Percentiles rank a stretch among this genome's conserved stretches.
phyloP scores from a whole-genome alignment of 257 asterid genomes.

The Salvia miltiorrhiza region DNA sequence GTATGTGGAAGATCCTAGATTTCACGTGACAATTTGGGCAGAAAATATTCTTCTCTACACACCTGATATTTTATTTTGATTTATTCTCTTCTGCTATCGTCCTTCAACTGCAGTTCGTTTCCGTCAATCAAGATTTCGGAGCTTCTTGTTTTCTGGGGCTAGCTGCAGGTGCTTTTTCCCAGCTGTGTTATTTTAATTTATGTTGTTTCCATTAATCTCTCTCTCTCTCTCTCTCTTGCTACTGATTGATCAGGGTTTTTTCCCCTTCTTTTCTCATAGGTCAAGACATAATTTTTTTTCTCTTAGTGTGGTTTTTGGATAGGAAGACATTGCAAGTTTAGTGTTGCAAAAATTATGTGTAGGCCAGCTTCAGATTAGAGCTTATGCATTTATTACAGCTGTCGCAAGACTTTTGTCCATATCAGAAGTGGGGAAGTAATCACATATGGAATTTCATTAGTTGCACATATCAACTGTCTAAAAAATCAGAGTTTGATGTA shows the following conservation, averaged over 20 bases:
- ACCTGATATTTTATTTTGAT: not conserved
- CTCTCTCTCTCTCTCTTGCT: constrained; percentile 3
- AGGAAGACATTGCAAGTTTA: not conserved
- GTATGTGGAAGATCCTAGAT: too few relatives aligned
- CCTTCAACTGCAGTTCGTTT: not conserved
- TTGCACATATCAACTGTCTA: not conserved
- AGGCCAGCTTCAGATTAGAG: not conserved
- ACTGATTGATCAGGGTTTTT: not conserved
- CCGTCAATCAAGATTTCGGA: not conserved
- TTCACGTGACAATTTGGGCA: not conserved
- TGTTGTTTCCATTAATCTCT: not conserved
- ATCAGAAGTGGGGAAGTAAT: not conserved
- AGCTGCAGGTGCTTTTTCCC: constrained; percentile 25
- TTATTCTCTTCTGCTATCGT: not conserved
- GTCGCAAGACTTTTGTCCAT: too few relatives aligned
- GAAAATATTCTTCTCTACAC: not conserved
- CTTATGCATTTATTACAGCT: not conserved
- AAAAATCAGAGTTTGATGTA: not conserved
- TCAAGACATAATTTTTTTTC: not conserved
- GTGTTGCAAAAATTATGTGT: not conserved
- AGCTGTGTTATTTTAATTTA: not conserved
- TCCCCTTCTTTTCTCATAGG: not conserved
- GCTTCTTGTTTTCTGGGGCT: not conserved
- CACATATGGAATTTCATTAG: not conserved
- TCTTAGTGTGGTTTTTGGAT: not conserved